Evolutionary conservation across 352 stramenopile genomes (phyloP), one percentile per base, ranked within the genome.

Genomic region (Phytophthora tentaculata): DNA sequence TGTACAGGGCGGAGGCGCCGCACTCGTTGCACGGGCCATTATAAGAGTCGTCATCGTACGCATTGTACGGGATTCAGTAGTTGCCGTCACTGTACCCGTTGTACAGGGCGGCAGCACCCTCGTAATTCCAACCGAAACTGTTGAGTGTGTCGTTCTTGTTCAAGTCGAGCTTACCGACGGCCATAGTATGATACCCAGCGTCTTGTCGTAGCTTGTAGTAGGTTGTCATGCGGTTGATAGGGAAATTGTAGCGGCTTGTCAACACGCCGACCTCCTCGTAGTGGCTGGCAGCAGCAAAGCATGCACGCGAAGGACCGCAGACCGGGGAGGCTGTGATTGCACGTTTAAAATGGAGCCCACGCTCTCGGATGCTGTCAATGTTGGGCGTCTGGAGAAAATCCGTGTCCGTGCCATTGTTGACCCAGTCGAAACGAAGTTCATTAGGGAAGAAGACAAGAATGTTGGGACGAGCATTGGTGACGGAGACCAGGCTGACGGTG

Each of bases 391-490:
- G 19, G 13, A 78, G 62, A 55, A 78, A 78, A 45, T 78, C 71
- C n/a, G 66, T 54, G 23, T 54, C 53, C 10, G 67, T 75, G 41
- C 71, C 67, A 53, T 75, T 78, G 54, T 78, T 78, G 43, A 76
- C 61, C 71, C 71, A 75, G 71, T 78, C 71, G 58, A 71, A 68
- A 26, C 67, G 67, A 41, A 79, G 55, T 13, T 78, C 61, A 17
- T 78, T 66, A 1, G 66, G 71, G 66, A 78, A 78, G 43, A 78
- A 71, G n/a, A 75, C 71, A 23, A 78, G 50, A 19, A 78, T 78
- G 61, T 78, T 78, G 17, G 67, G 71, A 16, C 71, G 61, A 61
- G 64, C 64, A 8, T 66, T 22, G 2, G 19, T 19, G 32, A 49
- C 17, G 26, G 49, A 49, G 2, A 61, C 14, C 19, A 65, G 32